Percentiles rank a stretch among this genome's conserved stretches.
These are phyloP conservation scores for Hyphodiscus sp. DNA, from an alignment of 2,329 filamentous ascomycete genomes.

Conservation along the genomic window DNA sequence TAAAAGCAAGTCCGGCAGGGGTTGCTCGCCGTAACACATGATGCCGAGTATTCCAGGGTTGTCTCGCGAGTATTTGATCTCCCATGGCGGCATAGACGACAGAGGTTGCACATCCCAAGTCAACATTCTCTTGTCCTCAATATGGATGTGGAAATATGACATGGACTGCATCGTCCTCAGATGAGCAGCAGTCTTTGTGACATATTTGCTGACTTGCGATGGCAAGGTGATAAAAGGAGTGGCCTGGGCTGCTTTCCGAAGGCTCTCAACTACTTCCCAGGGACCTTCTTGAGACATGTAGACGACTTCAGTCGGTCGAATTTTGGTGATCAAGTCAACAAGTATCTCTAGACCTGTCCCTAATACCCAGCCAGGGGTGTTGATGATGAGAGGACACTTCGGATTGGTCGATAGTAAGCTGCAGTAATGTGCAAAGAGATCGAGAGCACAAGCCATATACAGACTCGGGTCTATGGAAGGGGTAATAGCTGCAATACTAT, in stretches of 20 bases:
- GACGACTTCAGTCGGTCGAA: constrained; percentile 55
- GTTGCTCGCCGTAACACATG: constrained; percentile 60
- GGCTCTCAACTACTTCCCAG: constrained; percentile 46
- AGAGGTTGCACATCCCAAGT: constrained; percentile 50
- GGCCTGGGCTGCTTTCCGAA: constrained; percentile 37
- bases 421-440: constrained; percentile 55
- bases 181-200: constrained; percentile 56
- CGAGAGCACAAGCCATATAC: constrained; percentile 56
- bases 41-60: constrained; percentile 55
- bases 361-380: constrained; percentile 69
- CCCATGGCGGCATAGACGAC: constrained; percentile 50
- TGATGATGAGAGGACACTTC: constrained; percentile 57
- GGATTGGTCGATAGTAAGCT: constrained; percentile 34
- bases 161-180: constrained; percentile 70
- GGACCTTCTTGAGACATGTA: constrained; percentile 63
- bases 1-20: constrained; percentile 49
- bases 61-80: constrained; percentile 51
- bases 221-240: constrained; percentile 46
- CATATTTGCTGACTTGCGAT: constrained; percentile 50
- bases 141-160: constrained; percentile 63
- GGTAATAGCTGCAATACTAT: constrained; percentile 59
- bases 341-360: constrained; percentile 64
- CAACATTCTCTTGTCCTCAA: constrained; percentile 13
- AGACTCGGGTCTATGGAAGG: constrained; percentile 61
- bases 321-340: constrained; percentile 45